Conservation (phyloP, 2,329 filamentous ascomycete species). For the Lizonia empirigonia region DNA sequence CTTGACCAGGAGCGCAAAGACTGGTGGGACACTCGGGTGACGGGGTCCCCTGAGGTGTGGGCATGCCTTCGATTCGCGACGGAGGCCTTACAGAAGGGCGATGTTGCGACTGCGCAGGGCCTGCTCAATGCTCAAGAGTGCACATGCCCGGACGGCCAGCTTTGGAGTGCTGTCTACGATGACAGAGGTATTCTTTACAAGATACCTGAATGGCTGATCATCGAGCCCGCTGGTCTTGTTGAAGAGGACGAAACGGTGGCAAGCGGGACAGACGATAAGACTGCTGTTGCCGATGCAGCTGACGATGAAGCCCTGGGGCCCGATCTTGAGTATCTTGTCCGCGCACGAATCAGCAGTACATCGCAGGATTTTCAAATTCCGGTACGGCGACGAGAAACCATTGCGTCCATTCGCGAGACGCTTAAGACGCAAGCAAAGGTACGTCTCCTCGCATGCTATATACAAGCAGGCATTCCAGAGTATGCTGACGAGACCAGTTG, state of each 20-base stretch:
- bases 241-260: slow-evolving; percentile 31
- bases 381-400: slow-evolving; percentile 1
- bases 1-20: slow-evolving; percentile 75
- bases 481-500: slow-evolving; percentile 52
- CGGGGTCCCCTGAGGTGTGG: slow-evolving; percentile 80
- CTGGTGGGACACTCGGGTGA: slow-evolving; percentile 90
- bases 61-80: slow-evolving; percentile 71
- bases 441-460: not conserved
- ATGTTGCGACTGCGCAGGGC: slow-evolving; percentile 67
- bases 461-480: not conserved
- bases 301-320: slow-evolving; percentile 11
- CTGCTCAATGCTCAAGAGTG: slow-evolving; percentile 76
- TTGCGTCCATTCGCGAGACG: slow-evolving; percentile 12
- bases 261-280: slow-evolving; percentile 6
- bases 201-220: slow-evolving; percentile 53
- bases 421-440: slow-evolving; percentile 11
- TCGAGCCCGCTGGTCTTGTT: slow-evolving; percentile 51
- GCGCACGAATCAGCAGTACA: slow-evolving; percentile 4
- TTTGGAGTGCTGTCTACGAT: slow-evolving; percentile 53
- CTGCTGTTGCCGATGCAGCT: slow-evolving; percentile 20
- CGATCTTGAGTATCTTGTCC: slow-evolving; percentile 7
- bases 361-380: not conserved
- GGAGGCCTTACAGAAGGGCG: slow-evolving; percentile 65
- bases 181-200: slow-evolving; percentile 51
- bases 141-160: slow-evolving; percentile 52